phyloP scores from a whole-genome alignment of 2,329 filamentous ascomycete species.

The Ilyonectria mors-panacis region DNA sequence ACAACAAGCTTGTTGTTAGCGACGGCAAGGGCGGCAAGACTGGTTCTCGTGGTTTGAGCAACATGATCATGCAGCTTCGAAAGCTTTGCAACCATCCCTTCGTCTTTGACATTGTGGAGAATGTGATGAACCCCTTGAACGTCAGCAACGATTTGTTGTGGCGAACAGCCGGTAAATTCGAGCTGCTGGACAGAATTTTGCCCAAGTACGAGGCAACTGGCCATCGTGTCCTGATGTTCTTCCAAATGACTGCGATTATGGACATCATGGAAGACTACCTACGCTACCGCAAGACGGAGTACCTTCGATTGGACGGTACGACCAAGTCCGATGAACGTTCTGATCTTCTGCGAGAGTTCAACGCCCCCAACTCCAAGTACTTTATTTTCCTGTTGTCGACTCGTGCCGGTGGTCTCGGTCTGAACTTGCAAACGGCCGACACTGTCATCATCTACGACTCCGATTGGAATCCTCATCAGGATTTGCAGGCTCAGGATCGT shows the following conservation, averaged over 20 bases:
- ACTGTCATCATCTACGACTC: slow-evolving; percentile 99
- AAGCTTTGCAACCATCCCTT: slow-evolving; percentile 99
- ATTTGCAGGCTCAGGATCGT: slow-evolving; percentile 99
- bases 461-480: slow-evolving; percentile 99
- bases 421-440: slow-evolving; percentile 97
- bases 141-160: slow-evolving; percentile 94
- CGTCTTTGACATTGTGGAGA: slow-evolving; percentile 97
- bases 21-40: slow-evolving; percentile 97
- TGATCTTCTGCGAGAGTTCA: slow-evolving; percentile 90
- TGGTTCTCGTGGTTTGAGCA: slow-evolving; percentile 93
- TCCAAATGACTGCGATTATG: slow-evolving; percentile 99
- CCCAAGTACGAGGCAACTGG: slow-evolving; percentile 94
- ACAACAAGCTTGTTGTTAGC: slow-evolving; percentile 94
- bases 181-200: slow-evolving; percentile 90
- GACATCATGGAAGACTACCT: slow-evolving; percentile 99
- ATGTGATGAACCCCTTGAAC: slow-evolving; percentile 93
- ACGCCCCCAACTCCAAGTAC: slow-evolving; percentile 89
- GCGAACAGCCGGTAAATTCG: slow-evolving; percentile 97
- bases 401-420: slow-evolving; percentile 95
- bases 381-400: slow-evolving; percentile 99
- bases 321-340: slow-evolving; percentile 98
- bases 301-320: slow-evolving; percentile 93
- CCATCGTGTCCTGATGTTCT: slow-evolving; percentile 99
- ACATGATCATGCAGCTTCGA: slow-evolving; percentile 99
- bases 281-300: slow-evolving; percentile 85